Base-by-base conservation (phyloP, 106 monocot species). In the Hemerocallis citrina region DNA sequence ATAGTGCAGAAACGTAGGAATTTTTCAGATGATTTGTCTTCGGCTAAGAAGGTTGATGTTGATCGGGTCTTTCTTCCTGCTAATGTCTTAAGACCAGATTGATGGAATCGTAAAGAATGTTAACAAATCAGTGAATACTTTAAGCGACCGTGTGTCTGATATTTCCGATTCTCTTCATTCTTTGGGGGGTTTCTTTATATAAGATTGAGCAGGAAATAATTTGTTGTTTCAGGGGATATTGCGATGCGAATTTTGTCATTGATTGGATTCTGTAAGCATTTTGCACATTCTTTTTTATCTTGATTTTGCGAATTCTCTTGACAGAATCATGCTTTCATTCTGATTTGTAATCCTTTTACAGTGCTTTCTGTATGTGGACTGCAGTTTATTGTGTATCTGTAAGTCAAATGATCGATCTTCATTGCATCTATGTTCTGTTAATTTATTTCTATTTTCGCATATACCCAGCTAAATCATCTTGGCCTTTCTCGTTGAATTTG, bases 201-300 rank as follows among this genome's bases (percentile, higher is more conserved):
- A 2, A 23, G 41, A 19, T 37, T 10, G 23, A n/a, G n/a, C n/a
- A n/a, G n/a, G n/a, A n/a, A n/a, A n/a, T n/a, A n/a, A 84, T 79
- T 84, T 11, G 43, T 92, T 37, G 29, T 87, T 70, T 78, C 98
- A 1, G 81, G 71, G 38, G 72, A 56, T 33, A 68, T 85, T 39
- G 88, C 80, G 34, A 98, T 92, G 98, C 74, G 91, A 35, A 32
- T 82, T 60, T 56, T 92, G 82, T 72, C 82, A 62, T 85, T 98
- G 75, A 59, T 98, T 75, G 98, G 98, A 79, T 88, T 98, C 67
- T 68, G 98, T 98, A 41, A 91, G 91, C 36, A 20, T 55, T 63
- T 45, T 30, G 10, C 44, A 42, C 24, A 7, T 38, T 29, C 22
- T 39, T 12, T 28, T 47, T 23, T 61, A 43, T 35, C 25, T 14